Conservation (phyloP, 148 eudicot species). For the Beta vulgaris region DNA sequence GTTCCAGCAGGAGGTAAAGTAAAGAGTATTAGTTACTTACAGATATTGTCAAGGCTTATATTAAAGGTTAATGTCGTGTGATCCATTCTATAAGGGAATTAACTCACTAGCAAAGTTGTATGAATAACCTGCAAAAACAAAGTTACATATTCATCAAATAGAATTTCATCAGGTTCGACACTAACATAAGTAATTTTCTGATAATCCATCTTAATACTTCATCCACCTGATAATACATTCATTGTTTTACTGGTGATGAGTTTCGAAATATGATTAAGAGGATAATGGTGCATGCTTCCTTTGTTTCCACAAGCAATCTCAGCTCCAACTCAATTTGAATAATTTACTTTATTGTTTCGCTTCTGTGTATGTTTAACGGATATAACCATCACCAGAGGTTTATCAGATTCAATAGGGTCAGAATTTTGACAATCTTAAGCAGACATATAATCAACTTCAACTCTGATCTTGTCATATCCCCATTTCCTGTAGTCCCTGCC, state of each 20-base stretch:
- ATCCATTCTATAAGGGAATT: neutral
- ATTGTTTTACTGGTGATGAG: neutral
- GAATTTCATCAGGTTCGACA: no score
- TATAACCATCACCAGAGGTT: neutral
- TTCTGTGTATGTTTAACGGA: neutral
- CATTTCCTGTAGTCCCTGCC: neutral
- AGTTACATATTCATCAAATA: neutral
- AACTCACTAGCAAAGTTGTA: neutral
- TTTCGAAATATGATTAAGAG: neutral
- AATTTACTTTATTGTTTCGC: neutral
- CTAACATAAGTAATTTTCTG: no score
- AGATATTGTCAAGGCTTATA: neutral
- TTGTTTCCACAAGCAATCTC: neutral
- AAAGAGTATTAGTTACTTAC: neutral
- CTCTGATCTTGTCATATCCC: neutral
- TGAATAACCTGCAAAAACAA: neutral
- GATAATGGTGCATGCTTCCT: conserved; percentile 4
- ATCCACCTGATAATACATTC: neutral
- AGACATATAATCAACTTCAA: neutral
- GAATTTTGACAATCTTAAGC: neutral
- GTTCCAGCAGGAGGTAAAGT: conserved; percentile 47
- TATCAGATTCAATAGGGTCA: neutral
- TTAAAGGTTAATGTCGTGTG: neutral
- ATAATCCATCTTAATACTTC: no score
- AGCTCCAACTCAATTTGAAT: neutral